These are phyloP conservation scores for Endothia cerciana DNA, from an alignment of 2,329 filamentous ascomycete genomes.

Conservation along the genomic window DNA sequence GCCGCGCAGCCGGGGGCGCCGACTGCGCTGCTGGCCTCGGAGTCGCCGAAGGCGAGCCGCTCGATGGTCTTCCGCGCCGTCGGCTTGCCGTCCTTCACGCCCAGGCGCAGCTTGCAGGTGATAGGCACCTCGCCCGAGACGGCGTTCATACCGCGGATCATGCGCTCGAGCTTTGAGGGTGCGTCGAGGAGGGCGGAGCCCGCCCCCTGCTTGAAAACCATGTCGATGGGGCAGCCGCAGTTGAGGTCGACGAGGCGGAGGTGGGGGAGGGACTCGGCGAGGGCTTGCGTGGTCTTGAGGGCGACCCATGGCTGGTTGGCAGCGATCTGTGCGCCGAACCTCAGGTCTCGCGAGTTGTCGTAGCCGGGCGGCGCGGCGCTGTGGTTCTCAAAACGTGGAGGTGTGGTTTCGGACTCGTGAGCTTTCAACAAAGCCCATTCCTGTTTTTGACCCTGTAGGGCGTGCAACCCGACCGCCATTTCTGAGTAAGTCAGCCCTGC, in stretches of 20 bases:
- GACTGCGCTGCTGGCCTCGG: conserved; percentile 69
- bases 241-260: conserved; percentile 93
- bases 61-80: conserved; percentile 82
- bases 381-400: conserved; percentile 68
- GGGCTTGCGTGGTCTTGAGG: conserved; percentile 82
- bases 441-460: conserved; percentile 85
- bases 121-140: conserved; percentile 91
- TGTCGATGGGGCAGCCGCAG: conserved; percentile 95
- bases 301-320: conserved; percentile 91
- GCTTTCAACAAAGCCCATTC: conserved; percentile 97
- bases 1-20: conserved; percentile 87
- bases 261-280: conserved; percentile 77
- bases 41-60: conserved; percentile 78
- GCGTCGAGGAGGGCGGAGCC: conserved; percentile 92
- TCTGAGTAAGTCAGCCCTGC: conserved; percentile 96
- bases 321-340: conserved; percentile 90
- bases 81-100: conserved; percentile 77
- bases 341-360: conserved; percentile 79
- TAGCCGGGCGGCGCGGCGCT: conserved; percentile 64
- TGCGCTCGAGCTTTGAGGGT: conserved; percentile 87
- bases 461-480: conserved; percentile 91
- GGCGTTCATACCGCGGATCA: conserved; percentile 92
- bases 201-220: conserved; percentile 85
- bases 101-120: conserved; percentile 92
- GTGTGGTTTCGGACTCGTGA: conserved; percentile 77